Evolutionary conservation across 331 rosid species (phyloP), one percentile per base, ranked within the genome.

Genomic region (Malus hybrid): DNA sequence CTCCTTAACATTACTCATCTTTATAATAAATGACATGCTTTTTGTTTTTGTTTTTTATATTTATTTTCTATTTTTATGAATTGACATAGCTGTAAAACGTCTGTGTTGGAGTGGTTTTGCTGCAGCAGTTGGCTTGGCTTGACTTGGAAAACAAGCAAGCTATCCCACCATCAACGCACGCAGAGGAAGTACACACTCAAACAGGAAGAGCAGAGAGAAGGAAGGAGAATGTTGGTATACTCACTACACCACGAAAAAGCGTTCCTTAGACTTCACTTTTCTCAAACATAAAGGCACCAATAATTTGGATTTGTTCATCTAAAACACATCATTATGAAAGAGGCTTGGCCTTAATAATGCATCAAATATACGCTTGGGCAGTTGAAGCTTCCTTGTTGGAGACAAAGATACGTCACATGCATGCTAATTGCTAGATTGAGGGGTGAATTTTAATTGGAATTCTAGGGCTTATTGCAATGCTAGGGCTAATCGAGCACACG

Each of bases 181-280:
- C 71, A 79, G 65, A 76, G 74, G 39, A 80, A 79, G 86, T 67
- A 57, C 74, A 60, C 74, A 77, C 48, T 42, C 48, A 42, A 42
- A 42, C 48, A 10, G 48, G 48, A 42, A 10, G 5, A 42, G 14
- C 48, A 42, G 14, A 42, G 48, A 42, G 0, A 71, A 64, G 36
- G 62, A 62, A 73, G 77, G 44, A 83, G 13, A 31, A 64, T 67
- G 81, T 60, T 77, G 78, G 78, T 79, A 77, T 66, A 79, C 84
- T 81, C 82, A 71, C 69, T 71, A 67, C 65, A 61, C 61, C 28
- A 67, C 24, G 12, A 56, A 22, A 59, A 59, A 22, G 64, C 28
- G 22, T 90, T 84, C 80, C 97, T 85, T 89, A 61, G 89, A 73
- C 83, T 84, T 80, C 82, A 93, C 93, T 91, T 91, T 76, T 83